phyloP scores from a whole-genome alignment of 1,284 basidiomycete genomes.

The Bondarzewia mesenterica region DNA sequence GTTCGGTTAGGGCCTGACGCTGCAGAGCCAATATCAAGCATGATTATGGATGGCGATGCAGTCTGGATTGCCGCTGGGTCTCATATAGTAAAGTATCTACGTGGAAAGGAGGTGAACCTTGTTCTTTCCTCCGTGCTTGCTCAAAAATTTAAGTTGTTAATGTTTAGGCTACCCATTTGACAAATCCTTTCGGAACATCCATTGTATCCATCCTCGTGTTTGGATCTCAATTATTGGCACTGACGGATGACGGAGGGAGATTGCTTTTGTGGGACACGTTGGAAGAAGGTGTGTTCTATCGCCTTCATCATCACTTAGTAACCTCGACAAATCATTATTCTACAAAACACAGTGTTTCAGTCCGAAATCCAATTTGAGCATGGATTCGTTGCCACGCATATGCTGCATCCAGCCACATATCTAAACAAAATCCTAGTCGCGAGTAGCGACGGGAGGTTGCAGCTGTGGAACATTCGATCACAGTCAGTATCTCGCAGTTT shows the following conservation, averaged over 20 bases:
- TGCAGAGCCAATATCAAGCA: slow-evolving; percentile 61
- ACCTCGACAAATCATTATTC: not conserved
- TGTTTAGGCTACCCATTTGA: slow-evolving; percentile 38
- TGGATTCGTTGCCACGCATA: slow-evolving; percentile 75
- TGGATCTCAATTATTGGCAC: slow-evolving; percentile 70
- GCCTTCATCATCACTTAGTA: not conserved
- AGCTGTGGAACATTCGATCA: slow-evolving; percentile 92
- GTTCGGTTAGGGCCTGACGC: slow-evolving; percentile 64
- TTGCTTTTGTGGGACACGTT: slow-evolving; percentile 77
- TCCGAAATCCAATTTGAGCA: slow-evolving; percentile 65
- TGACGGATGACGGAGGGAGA: slow-evolving; percentile 75
- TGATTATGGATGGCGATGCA: slow-evolving; percentile 81
- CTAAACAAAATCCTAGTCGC: slow-evolving; percentile 92
- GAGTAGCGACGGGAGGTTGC: slow-evolving; percentile 74
- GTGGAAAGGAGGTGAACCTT: slow-evolving; percentile 76
- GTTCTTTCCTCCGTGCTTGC: slow-evolving; percentile 3
- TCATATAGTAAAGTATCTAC: slow-evolving; percentile 69
- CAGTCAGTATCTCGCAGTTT: slow-evolving; percentile 40
- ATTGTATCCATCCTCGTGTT: slow-evolving; percentile 67
- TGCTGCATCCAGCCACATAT: slow-evolving; percentile 95
- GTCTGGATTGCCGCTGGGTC: slow-evolving; percentile 78
- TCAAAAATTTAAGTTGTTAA: slow-evolving; percentile 8
- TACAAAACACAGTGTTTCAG: slow-evolving; percentile 38
- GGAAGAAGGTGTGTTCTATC: slow-evolving; percentile 39
- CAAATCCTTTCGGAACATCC: slow-evolving; percentile 57